phyloP scores from a whole-genome alignment of 2,329 filamentous ascomycete genomes.

The Microdochium bolleyi region DNA sequence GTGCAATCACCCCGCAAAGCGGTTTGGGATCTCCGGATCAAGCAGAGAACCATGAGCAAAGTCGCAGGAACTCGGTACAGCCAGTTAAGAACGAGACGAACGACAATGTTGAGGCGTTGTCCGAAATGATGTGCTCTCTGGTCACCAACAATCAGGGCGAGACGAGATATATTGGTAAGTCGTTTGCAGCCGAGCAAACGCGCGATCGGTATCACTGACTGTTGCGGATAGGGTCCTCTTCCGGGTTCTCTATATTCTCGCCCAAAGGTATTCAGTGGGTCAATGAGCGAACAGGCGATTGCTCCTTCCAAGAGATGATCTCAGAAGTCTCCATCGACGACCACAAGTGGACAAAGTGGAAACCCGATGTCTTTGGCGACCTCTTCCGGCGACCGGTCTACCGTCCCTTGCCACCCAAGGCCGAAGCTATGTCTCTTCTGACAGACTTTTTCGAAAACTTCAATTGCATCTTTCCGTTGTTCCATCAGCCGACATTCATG shows the following conservation, averaged over 20 bases:
- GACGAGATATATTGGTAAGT: conserved; percentile 85
- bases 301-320: conserved; percentile 92
- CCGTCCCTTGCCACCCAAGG: conserved; percentile 72
- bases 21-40: conserved; percentile 46
- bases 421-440: conserved; percentile 80
- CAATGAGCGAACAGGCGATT: conserved; percentile 94
- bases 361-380: conserved; percentile 92
- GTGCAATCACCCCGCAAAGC: conserved; percentile 41
- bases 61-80: conserved; percentile 30
- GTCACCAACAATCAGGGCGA: conserved; percentile 94
- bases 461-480: conserved; percentile 97
- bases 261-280: conserved; percentile 98
- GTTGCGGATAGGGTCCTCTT: conserved; percentile 66
- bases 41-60: conserved; percentile 27
- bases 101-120: conserved; percentile 76
- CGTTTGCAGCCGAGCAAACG: conserved; percentile 3
- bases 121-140: conserved; percentile 98
- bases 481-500: conserved; percentile 98
- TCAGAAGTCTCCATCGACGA: conserved; percentile 84
- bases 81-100: conserved; percentile 39
- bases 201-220: background rate
- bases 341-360: conserved; percentile 96
- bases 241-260: conserved; percentile 97
- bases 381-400: conserved; percentile 82
- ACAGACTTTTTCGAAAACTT: conserved; percentile 98